These are phyloP conservation scores for Alternaria arborescens DNA, from an alignment of 2,329 filamentous ascomycete genomes.

Conservation along the genomic window DNA sequence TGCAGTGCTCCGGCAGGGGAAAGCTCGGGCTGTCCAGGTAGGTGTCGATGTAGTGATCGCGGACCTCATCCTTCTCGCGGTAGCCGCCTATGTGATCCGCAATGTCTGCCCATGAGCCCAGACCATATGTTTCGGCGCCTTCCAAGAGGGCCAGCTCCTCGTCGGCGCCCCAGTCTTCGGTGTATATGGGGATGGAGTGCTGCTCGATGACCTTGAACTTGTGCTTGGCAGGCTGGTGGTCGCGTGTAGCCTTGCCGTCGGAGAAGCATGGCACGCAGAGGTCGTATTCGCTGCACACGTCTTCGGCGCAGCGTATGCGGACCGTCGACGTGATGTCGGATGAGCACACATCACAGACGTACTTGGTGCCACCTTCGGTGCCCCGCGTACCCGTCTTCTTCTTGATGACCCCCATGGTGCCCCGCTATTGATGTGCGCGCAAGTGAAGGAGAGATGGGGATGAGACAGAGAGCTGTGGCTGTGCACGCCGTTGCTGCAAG, in stretches of 20 bases:
- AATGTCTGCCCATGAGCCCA: conserved; percentile 97
- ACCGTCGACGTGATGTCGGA: conserved; percentile 97
- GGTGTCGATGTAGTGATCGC: conserved; percentile 89
- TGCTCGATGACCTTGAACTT: conserved; percentile 95
- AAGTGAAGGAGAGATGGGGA: conserved; percentile 13
- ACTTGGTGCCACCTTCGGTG: conserved; percentile 81
- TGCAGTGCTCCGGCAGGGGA: conserved; percentile 85
- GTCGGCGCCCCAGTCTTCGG: conserved; percentile 94
- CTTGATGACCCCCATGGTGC: conserved; percentile 87
- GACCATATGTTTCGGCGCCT: conserved; percentile 92
- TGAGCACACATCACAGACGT: conserved; percentile 96
- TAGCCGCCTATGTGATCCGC: conserved; percentile 98
- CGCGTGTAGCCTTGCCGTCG: conserved; percentile 78
- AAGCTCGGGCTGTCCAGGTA: conserved; percentile 87
- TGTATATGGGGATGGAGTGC: conserved; percentile 97
- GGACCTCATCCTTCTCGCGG: conserved; percentile 91
- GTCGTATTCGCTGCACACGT: conserved; percentile 90
- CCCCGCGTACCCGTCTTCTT: conserved; percentile 91
- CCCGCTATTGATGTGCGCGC: conserved; percentile 20
- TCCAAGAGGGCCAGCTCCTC: conserved; percentile 94
- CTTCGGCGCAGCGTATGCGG: conserved; percentile 84
- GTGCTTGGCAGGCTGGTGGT: conserved; percentile 87
- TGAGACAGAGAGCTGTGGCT: conserved; percentile 32
- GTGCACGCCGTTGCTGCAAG: conserved; percentile 24
- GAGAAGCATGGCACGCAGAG: conserved; percentile 96